A percentile compares a stretch with the other conserved stretches of the same genome.
Conservation (phyloP, 1,284 basidiomycete genomes). For the Puccinia polysora region DNA sequence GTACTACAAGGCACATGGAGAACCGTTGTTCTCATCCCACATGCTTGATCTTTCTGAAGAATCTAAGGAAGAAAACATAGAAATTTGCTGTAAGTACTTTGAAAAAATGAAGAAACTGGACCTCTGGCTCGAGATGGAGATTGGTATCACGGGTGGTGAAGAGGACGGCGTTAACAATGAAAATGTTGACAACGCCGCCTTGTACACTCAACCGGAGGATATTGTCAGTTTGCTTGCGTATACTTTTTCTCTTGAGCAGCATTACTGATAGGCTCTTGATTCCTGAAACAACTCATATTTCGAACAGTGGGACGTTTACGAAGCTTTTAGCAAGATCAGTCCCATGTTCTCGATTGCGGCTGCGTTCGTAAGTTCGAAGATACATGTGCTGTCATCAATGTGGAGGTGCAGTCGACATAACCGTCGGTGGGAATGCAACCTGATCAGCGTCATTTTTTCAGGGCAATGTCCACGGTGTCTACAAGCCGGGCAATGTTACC, state of each 20-base stretch:
- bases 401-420: too few species aligned
- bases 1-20: constrained; percentile 82
- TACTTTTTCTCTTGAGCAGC: not conserved
- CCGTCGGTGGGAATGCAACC: too few species aligned
- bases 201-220: constrained; percentile 98
- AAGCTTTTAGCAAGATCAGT: constrained; percentile 73
- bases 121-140: constrained; percentile 99
- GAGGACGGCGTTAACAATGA: constrained; percentile 82
- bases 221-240: constrained; percentile 55
- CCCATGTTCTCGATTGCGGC: constrained; percentile 96
- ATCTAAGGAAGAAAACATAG: constrained; percentile 95
- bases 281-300: not conserved
- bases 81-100: constrained; percentile 89
- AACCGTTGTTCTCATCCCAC: constrained; percentile 84
- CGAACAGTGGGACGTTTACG: constrained; percentile 70
- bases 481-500: constrained; percentile 85
- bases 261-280: not conserved
- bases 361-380: constrained; percentile 60
- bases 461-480: constrained; percentile 92
- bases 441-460: not conserved
- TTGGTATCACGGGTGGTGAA: constrained; percentile 99
- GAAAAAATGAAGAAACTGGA: constrained; percentile 87
- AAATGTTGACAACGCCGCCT: constrained; percentile 80
- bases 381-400: not conserved
- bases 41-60: constrained; percentile 99